Evolutionary conservation across 495 filamentous ascomycete species (phyloP).

Genomic region (Cryomyces minteri): DNA sequence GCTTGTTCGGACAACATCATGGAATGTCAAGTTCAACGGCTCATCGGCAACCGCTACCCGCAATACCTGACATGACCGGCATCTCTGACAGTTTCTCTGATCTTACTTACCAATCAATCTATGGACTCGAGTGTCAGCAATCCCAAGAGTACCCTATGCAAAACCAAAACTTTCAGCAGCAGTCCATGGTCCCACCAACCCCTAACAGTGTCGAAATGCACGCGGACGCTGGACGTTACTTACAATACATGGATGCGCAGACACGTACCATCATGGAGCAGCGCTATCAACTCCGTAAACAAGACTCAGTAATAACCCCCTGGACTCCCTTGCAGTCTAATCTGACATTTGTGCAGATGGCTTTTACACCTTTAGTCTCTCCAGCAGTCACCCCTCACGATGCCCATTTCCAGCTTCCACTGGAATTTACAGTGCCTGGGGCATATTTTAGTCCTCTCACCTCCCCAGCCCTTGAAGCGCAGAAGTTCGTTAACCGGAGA

Average conservation of each 20-base stretch:
- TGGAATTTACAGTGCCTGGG: slow-evolving; percentile 66
- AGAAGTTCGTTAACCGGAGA: slow-evolving; percentile 26
- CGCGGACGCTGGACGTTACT: slow-evolving; percentile 41
- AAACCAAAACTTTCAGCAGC: slow-evolving; percentile 24
- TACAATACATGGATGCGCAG: slow-evolving; percentile 37
- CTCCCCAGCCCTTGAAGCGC: slow-evolving; percentile 76
- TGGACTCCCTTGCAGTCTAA: background rate
- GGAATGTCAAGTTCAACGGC: background rate
- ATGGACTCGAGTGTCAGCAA: background rate
- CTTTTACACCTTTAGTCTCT: slow-evolving; percentile 87
- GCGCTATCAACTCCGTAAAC: slow-evolving; percentile 52
- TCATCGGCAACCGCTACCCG: background rate
- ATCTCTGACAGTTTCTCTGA: background rate
- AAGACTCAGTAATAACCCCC: slow-evolving; percentile 45
- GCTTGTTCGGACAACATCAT: background rate
- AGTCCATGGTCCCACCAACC: slow-evolving; percentile 66
- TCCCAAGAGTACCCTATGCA: background rate
- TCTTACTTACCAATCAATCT: background rate
- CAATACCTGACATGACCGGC: too few species aligned
- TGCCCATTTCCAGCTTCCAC: slow-evolving; percentile 54
- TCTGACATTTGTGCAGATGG: slow-evolving; percentile 33
- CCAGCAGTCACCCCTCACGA: slow-evolving; percentile 89
- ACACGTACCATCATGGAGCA: slow-evolving; percentile 49
- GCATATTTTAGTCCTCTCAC: slow-evolving; percentile 89
- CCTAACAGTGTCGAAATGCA: slow-evolving; percentile 87